phyloP scores from a whole-genome alignment of 768 basidiomycete genomes.

The Boletus bicolor region DNA sequence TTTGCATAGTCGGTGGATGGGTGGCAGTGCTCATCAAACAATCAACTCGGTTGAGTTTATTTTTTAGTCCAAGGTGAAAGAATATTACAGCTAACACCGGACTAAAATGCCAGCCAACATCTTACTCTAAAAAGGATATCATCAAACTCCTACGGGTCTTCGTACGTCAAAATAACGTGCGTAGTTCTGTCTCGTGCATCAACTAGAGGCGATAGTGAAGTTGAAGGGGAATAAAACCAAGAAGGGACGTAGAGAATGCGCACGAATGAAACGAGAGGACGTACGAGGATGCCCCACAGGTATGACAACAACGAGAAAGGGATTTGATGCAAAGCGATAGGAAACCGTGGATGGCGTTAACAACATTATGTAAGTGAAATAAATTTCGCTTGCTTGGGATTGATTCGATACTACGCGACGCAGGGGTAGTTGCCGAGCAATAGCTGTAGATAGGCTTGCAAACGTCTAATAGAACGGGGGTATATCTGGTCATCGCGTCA shows the following conservation, averaged over 20 bases:
- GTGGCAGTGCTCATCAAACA: conserved; percentile 25
- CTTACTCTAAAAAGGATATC: conserved; percentile 25
- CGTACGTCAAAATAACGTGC: conserved; percentile 15
- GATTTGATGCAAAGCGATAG: conserved; percentile 24
- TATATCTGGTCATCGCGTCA: conserved; percentile 35
- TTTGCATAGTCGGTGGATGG: conserved; percentile 8
- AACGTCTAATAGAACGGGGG: conserved; percentile 33
- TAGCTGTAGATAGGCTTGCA: conserved; percentile 32
- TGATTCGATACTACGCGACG: conserved; percentile 23
- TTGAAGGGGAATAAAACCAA: conserved; percentile 21
- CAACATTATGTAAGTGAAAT: conserved; percentile 36
- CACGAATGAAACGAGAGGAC: conserved; percentile 8
- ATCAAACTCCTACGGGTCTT: conserved; percentile 17
- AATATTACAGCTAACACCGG: conserved; percentile 32
- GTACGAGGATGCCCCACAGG: conserved; percentile 20
- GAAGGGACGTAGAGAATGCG: conserved; percentile 23
- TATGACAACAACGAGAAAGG: conserved; percentile 16
- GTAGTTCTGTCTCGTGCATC: conserved; percentile 16
- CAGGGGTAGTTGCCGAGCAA: conserved; percentile 28
- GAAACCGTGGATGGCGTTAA: conserved; percentile 27
- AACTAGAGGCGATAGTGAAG: conserved; percentile 2
- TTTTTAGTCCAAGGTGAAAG: conserved; percentile 17
- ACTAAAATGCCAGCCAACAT: conserved; percentile 27
- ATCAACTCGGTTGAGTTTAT: background rate
- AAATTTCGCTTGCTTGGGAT: conserved; percentile 31